Conservation (phyloP, 345 rosid species). For the Punica granatum region DNA sequence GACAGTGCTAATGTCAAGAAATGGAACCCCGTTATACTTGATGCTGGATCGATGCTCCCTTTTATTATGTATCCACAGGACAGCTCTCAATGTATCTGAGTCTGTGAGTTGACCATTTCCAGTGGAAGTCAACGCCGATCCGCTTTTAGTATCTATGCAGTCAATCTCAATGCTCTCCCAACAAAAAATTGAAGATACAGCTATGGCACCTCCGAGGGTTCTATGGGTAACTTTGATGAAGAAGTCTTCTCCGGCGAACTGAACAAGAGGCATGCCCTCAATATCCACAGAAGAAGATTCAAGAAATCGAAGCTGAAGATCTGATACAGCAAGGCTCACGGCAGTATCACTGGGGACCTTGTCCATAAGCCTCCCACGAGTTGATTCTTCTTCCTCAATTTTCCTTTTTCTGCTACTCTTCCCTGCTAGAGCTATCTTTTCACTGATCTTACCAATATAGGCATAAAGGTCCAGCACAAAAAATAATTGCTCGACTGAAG, state of each 20-base stretch:
- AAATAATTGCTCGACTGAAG: constrained; percentile 94
- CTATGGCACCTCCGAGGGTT: constrained; percentile 97
- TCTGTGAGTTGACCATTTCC: constrained; percentile 40
- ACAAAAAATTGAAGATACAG: constrained; percentile 62
- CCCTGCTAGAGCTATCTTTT: constrained; percentile 65
- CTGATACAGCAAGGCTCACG: constrained; percentile 56
- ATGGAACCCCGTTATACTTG: constrained; percentile 35
- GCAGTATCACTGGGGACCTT: constrained; percentile 97
- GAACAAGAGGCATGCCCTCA: constrained; percentile 79
- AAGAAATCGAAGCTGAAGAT: constrained; percentile 76
- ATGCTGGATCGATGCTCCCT: constrained; percentile 34
- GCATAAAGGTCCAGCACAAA: constrained; percentile 84
- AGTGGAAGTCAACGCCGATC: constrained; percentile 7
- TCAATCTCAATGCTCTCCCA: constrained; percentile 85
- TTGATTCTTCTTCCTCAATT: constrained; percentile 23
- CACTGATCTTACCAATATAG: constrained; percentile 70
- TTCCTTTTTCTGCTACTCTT: constrained; percentile 41
- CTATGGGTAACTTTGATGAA: constrained; percentile 75
- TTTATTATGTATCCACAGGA: constrained; percentile 76
- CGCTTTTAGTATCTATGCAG: constrained; percentile 72
- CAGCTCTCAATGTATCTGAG: constrained; percentile 56
- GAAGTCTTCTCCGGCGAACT: constrained; percentile 74
- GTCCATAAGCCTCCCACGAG: constrained; percentile 57
- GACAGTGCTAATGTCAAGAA: constrained; percentile 63
- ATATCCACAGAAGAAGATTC: constrained; percentile 53